Evolutionary conservation across 345 rosid species (phyloP).

Genomic region (Orychophragmus violaceus): DNA sequence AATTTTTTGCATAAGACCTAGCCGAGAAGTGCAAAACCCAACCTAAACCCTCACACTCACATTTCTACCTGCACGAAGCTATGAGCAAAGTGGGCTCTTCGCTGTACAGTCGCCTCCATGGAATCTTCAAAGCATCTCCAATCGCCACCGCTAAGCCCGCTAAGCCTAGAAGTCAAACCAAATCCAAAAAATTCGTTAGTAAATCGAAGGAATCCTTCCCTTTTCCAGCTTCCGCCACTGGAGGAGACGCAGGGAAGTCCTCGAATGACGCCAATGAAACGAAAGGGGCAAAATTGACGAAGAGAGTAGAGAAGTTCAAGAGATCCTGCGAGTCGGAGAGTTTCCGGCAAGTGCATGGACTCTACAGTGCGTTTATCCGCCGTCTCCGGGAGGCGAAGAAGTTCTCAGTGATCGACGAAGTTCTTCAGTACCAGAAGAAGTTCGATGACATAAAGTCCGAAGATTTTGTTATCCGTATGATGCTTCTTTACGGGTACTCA

Average conservation of each 20-base stretch:
- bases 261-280: conserved; percentile 20
- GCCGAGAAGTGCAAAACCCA: background rate
- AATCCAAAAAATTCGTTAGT: conserved; percentile 12
- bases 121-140: conserved; percentile 24
- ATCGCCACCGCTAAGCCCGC: conserved; percentile 9
- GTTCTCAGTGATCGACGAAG: conserved; percentile 46
- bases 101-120: conserved; percentile 33
- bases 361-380: conserved; percentile 44
- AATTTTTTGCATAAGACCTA: background rate
- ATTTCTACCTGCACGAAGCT: background rate
- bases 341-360: conserved; percentile 42
- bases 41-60: conserved; percentile 23
- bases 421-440: conserved; percentile 67
- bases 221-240: background rate
- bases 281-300: conserved; percentile 33
- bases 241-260: background rate
- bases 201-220: conserved; percentile 5
- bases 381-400: conserved; percentile 46
- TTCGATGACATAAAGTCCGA: conserved; percentile 50
- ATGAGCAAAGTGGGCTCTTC: conserved; percentile 34
- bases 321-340: conserved; percentile 40
- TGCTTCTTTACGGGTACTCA: conserved; percentile 41
- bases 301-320: conserved; percentile 53
- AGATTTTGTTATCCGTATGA: conserved; percentile 41
- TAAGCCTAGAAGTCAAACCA: background rate